Evolutionary conservation across 495 filamentous ascomycete species (phyloP), one percentile per base, ranked within the genome.

Genomic region (Aspergillus wentii): DNA sequence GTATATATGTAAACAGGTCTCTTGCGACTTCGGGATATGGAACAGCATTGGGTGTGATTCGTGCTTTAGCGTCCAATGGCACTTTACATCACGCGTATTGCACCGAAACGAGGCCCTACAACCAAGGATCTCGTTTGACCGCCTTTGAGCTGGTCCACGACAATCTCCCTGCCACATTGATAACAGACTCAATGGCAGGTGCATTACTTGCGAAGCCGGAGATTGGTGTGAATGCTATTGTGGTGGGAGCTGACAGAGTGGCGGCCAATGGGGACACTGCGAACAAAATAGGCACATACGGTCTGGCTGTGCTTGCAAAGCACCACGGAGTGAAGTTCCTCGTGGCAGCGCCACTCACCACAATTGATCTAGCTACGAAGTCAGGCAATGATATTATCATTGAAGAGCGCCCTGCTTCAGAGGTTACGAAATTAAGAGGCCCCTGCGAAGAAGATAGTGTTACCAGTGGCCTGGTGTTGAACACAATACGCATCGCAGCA

Each of bases 211-310:
- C 76, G 35, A 71, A 75, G 41, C 54, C 75, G 30, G 60, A 62
- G 30, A 62, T 62, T 30, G 72, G 79, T 40, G 83, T 97, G 41
- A 76, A 80, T 20, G 90, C 87, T 14, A 85, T 98, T 38, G 78
- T 98, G 38, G 94, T 97, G 1, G 92, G 92, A 14, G 92, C 92
- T 14, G 92, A 98, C 58, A 79, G 92, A 33, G 94, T 98, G 8
- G 92, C 89, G 26, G 84, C 86, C 19, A 98, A 98, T 55, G 92
- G 92, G 22, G 92, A 98, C 64, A 97, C 92, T 2, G 92, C 92
- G 30, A 98, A 98, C 61, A 98, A 98, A 67, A 94, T 98, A 40
- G 92, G 92, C 19, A 98, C 92, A n/a, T 97, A 97, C 57, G 64
- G 74, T 26, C 74, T 98, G 19, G 89, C 92, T 8, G 85, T 95